Conservation (phyloP, 306 rosid genomes). For the Hippophae gyantsensis region DNA sequence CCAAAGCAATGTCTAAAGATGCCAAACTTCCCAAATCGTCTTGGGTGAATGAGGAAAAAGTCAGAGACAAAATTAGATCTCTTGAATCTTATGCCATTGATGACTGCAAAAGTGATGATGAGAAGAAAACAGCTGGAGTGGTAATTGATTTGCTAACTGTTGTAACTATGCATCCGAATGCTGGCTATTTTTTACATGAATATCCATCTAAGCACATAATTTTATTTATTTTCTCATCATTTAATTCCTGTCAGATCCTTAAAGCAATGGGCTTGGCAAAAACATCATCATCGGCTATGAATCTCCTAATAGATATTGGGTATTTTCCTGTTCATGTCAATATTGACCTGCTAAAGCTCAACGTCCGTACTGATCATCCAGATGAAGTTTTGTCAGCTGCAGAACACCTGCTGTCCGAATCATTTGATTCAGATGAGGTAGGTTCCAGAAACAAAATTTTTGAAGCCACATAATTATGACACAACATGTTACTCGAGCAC, state of each 20-base stretch:
- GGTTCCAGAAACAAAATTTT: not conserved
- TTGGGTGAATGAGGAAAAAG: slow-evolving; percentile 66
- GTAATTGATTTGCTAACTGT: slow-evolving; percentile 27
- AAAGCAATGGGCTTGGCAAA: slow-evolving; percentile 63
- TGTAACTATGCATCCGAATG: slow-evolving; percentile 5
- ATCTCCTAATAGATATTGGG: slow-evolving; percentile 74
- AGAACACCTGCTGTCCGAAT: slow-evolving; percentile 50
- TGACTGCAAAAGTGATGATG: slow-evolving; percentile 55
- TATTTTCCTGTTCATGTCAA: slow-evolving; percentile 87
- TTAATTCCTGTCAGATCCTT: slow-evolving; percentile 49
- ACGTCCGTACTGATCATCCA: slow-evolving; percentile 64
- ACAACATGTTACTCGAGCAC: too few species aligned
- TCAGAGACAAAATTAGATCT: slow-evolving; percentile 52
- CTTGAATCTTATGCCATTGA: slow-evolving; percentile 84
- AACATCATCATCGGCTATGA: slow-evolving; percentile 69
- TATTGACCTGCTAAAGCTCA: slow-evolving; percentile 70
- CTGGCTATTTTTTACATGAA: not conserved
- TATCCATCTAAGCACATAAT: not conserved
- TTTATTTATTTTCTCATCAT: not conserved
- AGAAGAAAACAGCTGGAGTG: slow-evolving; percentile 70
- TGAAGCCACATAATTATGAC: too few species aligned
- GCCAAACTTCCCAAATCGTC: slow-evolving; percentile 69
- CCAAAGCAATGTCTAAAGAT: slow-evolving; percentile 50
- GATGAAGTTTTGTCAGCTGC: slow-evolving; percentile 52
- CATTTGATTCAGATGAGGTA: slow-evolving; percentile 72